These are phyloP conservation scores for Raffaelea arxii DNA, from an alignment of 2,329 filamentous ascomycete species.

Conservation along the genomic window DNA sequence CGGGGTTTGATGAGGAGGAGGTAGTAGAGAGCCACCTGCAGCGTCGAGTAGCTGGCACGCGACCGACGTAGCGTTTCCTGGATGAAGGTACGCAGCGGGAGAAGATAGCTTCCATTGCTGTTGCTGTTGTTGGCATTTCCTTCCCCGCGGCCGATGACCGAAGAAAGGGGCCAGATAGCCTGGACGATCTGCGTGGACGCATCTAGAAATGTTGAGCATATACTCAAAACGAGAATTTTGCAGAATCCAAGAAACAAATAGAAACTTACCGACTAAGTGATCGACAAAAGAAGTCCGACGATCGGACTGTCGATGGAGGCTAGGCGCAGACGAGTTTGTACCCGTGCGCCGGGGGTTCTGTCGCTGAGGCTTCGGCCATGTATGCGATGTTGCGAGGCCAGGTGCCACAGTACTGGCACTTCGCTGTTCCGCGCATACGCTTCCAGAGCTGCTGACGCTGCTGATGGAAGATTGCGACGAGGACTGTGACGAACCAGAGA, in stretches of 20 bases:
- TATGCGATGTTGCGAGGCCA: slow-evolving; percentile 4
- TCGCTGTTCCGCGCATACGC: slow-evolving; percentile 5
- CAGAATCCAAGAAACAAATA: background rate
- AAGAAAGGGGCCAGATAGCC: slow-evolving; percentile 91
- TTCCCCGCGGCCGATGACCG: slow-evolving; percentile 65
- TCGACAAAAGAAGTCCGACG: slow-evolving; percentile 94
- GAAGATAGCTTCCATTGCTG: slow-evolving; percentile 35
- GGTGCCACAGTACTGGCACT: slow-evolving; percentile 2
- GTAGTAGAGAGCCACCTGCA: slow-evolving; percentile 96
- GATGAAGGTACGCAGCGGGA: slow-evolving; percentile 91
- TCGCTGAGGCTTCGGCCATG: slow-evolving; percentile 36
- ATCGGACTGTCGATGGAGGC: slow-evolving; percentile 77
- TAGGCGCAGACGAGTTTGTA: slow-evolving; percentile 54
- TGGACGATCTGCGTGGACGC: slow-evolving; percentile 96
- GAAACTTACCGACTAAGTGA: slow-evolving; percentile 84
- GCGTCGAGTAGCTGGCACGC: slow-evolving; percentile 90
- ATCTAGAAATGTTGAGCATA: slow-evolving; percentile 48
- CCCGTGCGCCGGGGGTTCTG: slow-evolving; percentile 53
- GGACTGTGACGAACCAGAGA: slow-evolving; percentile 13
- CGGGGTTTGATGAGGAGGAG: slow-evolving; percentile 87
- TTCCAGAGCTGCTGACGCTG: slow-evolving; percentile 6
- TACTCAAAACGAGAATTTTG: background rate
- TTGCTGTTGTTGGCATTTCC: slow-evolving; percentile 45
- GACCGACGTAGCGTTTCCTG: slow-evolving; percentile 94
- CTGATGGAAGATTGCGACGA: slow-evolving; percentile 12